Evolutionary conservation across 73 alveolate genomes (phyloP).

Genomic region (Paramecium biaurelia): DNA sequence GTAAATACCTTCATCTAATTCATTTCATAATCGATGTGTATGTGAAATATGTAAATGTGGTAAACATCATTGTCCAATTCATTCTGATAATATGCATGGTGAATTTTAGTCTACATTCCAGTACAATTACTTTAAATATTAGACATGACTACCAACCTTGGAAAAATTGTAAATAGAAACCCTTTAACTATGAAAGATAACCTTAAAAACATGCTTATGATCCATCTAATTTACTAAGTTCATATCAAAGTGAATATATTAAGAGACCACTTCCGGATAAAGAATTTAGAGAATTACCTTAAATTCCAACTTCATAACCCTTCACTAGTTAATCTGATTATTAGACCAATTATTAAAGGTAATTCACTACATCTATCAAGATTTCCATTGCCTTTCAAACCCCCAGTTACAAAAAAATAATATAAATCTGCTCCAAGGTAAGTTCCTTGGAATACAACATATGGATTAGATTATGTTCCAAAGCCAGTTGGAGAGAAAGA

Average conservation of each 20-base stretch:
- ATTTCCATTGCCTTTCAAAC: background rate
- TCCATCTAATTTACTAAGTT: background rate
- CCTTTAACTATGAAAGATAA: constrained; percentile 2
- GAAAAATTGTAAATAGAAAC: background rate
- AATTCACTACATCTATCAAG: background rate
- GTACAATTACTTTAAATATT: background rate
- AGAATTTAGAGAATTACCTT: background rate
- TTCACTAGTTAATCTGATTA: background rate
- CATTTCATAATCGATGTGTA: background rate
- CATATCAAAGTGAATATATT: background rate
- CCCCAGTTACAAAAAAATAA: background rate
- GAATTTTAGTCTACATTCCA: constrained; percentile 20
- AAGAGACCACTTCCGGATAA: background rate
- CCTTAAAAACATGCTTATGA: background rate
- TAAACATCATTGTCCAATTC: constrained; percentile 39
- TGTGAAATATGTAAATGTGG: constrained; percentile 55
- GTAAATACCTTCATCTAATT: background rate
- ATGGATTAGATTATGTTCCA: background rate
- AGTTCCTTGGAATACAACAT: background rate
- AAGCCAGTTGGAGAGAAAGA: background rate
- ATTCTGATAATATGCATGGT: background rate
- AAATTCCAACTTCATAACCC: background rate
- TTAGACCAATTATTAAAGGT: background rate
- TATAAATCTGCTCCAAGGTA: background rate
- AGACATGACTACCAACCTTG: background rate